Base-by-base conservation (phyloP, 306 rosid species). In the Hippophae rhamnoides region DNA sequence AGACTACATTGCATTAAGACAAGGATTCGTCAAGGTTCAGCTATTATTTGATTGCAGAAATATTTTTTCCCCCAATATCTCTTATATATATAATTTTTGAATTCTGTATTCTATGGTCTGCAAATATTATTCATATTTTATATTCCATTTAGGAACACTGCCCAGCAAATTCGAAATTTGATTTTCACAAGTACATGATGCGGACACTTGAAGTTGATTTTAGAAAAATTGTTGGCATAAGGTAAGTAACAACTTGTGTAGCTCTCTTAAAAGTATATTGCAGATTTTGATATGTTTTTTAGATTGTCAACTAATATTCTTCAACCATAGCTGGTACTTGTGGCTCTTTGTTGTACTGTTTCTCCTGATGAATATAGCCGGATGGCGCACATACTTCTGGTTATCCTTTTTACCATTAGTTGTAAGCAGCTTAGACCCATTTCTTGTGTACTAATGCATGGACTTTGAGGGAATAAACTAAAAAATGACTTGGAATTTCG, bases 301-400 rank as follows among this genome's bases (percentile, higher is more conserved):
- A 55, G 58, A 63, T 53, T 64, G 31, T 65, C 57, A 38, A 46
- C 65, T 64, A 57, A 47, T 10, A 3, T 47, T 31, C 38, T 2
- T 77, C 65, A 43, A 26, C 64, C 25, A 31, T 54, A 92, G 98
- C 62, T 87, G 95, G 98, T 83, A 83, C 78, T 84, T 92, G 44
- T 87, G 95, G 98, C 81, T 85, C 53, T 92, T 92, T 73, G 96
- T 92, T 66, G 98, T 87, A 79, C 72, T 83, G 58, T 92, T 87
- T 69, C 69, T 87, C 81, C 82, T 92, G 67, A 63, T 87, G 61
- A 76, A 92, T 72, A 41, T 92, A 70, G 76, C 79, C 87, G 98
- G 98, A 64, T 92, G 96, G 98, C 84, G 87, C 72, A 78, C 93
- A 12, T 92, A 87, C 65, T 92, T 92, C 71, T 92, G 98, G 98